phyloP scores from a whole-genome alignment of 192 early-diverging fungal species.

The Gigaspora rosea region DNA sequence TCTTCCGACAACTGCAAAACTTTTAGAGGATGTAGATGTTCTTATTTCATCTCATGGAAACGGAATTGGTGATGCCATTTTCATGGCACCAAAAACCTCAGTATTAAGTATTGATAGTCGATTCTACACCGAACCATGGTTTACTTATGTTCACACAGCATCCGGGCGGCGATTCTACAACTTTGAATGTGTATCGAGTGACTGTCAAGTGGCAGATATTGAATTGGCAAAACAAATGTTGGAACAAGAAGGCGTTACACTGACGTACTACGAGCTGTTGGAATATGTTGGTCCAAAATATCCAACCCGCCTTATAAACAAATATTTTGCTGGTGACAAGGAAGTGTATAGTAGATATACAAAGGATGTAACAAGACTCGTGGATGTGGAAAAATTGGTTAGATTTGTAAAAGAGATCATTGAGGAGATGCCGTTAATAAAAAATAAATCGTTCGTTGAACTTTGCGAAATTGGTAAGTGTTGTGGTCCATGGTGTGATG shows the following conservation, averaged over 20 bases:
- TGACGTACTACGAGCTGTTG: neutral
- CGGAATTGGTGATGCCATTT: slow-evolving; percentile 35
- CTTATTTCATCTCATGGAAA: slow-evolving; percentile 37
- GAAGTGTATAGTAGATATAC: neutral
- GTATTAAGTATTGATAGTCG: slow-evolving; percentile 35
- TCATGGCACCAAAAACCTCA: slow-evolving; percentile 33
- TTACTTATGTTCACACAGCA: slow-evolving; percentile 30
- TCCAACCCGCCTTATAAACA: neutral
- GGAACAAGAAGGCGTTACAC: neutral
- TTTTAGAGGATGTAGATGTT: slow-evolving; percentile 36
- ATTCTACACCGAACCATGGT: slow-evolving; percentile 32
- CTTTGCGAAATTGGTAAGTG: slow-evolving; percentile 2
- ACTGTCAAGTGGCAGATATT: slow-evolving; percentile 7
- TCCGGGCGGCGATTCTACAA: slow-evolving; percentile 33
- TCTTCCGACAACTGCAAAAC: slow-evolving; percentile 35
- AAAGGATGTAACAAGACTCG: slow-evolving; percentile 3
- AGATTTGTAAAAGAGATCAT: slow-evolving; percentile 1
- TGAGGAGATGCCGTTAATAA: neutral
- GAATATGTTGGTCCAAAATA: slow-evolving; percentile 16
- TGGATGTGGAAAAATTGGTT: slow-evolving; percentile 12
- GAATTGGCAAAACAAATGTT: neutral
- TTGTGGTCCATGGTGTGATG: slow-evolving; percentile 5
- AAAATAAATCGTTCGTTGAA: slow-evolving; percentile 13
- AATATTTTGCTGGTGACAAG: neutral
- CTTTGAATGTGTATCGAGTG: slow-evolving; percentile 1